phyloP scores from a whole-genome alignment of 2,329 filamentous ascomycete genomes.

The Ceratocystis ficicola region DNA sequence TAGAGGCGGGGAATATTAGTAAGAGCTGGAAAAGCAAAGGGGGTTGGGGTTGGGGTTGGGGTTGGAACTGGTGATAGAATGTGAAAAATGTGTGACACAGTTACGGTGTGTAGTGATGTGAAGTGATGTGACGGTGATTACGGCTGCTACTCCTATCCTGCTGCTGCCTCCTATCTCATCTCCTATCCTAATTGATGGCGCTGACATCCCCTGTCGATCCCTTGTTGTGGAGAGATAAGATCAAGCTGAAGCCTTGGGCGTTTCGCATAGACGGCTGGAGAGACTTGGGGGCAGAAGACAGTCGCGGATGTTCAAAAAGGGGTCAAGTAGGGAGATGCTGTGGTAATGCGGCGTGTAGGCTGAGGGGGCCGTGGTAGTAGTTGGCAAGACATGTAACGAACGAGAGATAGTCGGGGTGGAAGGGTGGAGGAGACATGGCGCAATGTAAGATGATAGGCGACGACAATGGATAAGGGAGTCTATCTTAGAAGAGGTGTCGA shows the following conservation, averaged over 20 bases:
- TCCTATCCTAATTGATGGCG: not conserved
- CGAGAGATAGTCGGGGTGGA: not conserved
- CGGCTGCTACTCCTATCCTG: not conserved
- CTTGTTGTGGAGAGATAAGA: not conserved
- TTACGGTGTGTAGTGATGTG: not conserved
- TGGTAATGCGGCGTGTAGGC: not conserved
- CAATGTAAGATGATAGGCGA: not conserved
- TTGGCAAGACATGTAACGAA: not conserved
- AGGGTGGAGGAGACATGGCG: not conserved
- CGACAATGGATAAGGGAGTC: not conserved
- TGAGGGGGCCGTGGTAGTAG: not conserved
- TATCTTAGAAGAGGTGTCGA: not conserved
- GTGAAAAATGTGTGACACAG: too few relatives aligned
- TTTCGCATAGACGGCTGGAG: not conserved
- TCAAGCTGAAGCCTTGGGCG: not conserved
- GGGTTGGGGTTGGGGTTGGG: not conserved
- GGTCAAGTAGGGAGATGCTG: not conserved
- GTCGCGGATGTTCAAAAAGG: not conserved
- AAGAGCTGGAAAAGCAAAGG: not conserved
- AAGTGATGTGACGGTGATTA: not conserved
- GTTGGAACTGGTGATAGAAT: not conserved
- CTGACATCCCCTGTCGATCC: conserved; percentile 3
- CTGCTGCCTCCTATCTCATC: not conserved
- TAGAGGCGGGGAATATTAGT: conserved; percentile 31
- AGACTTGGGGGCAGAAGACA: not conserved